These are phyloP conservation scores for Mycocentrospora acerina DNA, from an alignment of 2,329 filamentous ascomycete genomes.

Conservation along the genomic window DNA sequence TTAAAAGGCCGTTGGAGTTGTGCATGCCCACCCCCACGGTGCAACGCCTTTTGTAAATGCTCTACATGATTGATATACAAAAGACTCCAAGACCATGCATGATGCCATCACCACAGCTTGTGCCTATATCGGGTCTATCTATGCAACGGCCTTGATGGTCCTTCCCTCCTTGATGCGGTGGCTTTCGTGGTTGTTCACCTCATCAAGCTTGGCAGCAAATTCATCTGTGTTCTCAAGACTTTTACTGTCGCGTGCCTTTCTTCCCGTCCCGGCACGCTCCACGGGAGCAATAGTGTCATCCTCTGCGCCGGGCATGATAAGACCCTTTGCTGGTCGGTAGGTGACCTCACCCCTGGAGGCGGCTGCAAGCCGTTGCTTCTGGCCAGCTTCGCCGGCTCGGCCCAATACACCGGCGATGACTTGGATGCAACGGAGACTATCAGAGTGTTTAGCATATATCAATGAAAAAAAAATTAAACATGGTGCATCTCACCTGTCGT, in stretches of 20 bases:
- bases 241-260: conserved; percentile 1
- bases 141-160: conserved; percentile 19
- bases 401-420: conserved; percentile 85
- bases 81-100: too few relatives aligned
- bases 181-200: conserved; percentile 22
- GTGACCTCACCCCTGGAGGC: conserved; percentile 65
- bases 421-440: conserved; percentile 77
- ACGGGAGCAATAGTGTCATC: conserved; percentile 4
- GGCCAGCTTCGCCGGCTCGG: conserved; percentile 77
- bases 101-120: too few relatives aligned
- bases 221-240: conserved; percentile 18
- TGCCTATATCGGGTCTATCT: conserved; percentile 1
- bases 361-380: conserved; percentile 63
- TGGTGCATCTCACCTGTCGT: conserved; percentile 70
- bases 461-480: too few relatives aligned
- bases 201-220: conserved; percentile 24
- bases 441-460: conserved; percentile 18
- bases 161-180: conserved; percentile 26
- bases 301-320: conserved; percentile 21
- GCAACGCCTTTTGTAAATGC: not conserved
- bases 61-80: conserved; percentile 4
- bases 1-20: too few relatives aligned
- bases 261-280: not conserved
- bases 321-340: conserved; percentile 47
- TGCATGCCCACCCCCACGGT: too few relatives aligned